Percentiles rank a stretch among this genome's conserved stretches.
Conservation (phyloP, 768 basidiomycete species). For the Mycena leptocephala region DNA sequence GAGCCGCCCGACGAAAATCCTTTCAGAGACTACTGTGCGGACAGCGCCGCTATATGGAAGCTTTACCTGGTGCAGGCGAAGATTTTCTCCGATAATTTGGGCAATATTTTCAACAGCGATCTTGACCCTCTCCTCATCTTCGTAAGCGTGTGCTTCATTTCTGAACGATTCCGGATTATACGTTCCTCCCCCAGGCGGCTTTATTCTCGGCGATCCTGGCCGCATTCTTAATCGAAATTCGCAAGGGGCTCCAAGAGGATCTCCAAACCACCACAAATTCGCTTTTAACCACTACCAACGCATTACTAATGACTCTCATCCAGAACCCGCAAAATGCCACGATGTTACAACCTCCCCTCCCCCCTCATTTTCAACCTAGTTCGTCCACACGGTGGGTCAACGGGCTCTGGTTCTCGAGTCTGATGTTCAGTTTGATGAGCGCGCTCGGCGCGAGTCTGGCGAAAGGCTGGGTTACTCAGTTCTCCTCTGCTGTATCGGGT, state of each 20-base stretch:
- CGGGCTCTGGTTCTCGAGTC: slow-evolving; percentile 4
- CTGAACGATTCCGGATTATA: background rate
- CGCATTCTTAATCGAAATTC: slow-evolving; percentile 4
- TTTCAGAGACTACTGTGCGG: background rate
- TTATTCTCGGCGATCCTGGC: background rate
- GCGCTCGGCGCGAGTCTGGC: slow-evolving; percentile 9
- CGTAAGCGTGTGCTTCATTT: background rate
- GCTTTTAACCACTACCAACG: no score
- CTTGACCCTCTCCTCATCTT: background rate
- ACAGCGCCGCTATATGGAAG: background rate
- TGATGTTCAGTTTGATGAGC: background rate
- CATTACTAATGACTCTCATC: background rate
- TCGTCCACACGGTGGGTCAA: background rate
- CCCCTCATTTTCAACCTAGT: background rate
- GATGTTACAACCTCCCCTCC: no score
- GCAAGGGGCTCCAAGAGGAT: background rate
- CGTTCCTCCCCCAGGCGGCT: background rate
- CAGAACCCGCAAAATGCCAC: background rate
- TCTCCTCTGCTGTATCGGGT: background rate
- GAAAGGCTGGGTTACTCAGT: background rate
- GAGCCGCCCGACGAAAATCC: no score
- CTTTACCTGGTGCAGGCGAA: background rate
- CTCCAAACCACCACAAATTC: background rate
- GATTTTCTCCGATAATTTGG: background rate
- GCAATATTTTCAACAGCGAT: background rate